Evolutionary conservation across 2,329 filamentous ascomycete species (phyloP).

Genomic region (Microdochium trichocladiopsis): DNA sequence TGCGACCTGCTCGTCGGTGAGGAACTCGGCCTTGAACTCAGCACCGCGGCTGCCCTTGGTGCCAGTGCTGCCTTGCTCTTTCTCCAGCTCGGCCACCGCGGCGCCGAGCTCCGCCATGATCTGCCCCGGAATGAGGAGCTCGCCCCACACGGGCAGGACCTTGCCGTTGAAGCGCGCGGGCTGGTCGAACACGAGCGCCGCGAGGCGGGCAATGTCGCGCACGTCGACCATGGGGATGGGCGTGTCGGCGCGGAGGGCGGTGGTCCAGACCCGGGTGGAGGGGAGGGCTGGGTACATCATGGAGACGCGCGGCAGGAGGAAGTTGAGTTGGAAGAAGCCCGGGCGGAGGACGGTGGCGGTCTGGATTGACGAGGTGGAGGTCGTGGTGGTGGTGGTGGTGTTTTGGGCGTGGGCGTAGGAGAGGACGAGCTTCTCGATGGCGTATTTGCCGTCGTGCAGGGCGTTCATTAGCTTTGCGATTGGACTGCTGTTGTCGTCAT

Average conservation of each 20-base stretch:
- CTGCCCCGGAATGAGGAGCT: constrained; percentile 1
- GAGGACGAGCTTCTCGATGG: too few species aligned
- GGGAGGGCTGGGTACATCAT: constrained; percentile 29
- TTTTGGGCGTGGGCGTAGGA: too few species aligned
- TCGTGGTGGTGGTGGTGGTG: too few species aligned
- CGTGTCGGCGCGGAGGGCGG: constrained; percentile 24
- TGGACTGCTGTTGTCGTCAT: neutral
- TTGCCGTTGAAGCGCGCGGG: constrained; percentile 6
- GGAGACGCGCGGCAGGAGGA: neutral
- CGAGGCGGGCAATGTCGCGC: constrained; percentile 38
- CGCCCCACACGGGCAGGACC: constrained; percentile 3
- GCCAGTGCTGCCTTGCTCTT: too few species aligned
- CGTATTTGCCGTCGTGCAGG: too few species aligned
- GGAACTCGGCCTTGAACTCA: constrained; percentile 1
- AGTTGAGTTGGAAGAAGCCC: neutral
- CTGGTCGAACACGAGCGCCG: constrained; percentile 9
- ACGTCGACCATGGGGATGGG: constrained; percentile 35
- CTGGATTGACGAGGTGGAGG: too few species aligned
- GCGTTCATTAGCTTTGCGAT: too few species aligned
- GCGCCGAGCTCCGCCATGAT: neutral
- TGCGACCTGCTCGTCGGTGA: constrained; percentile 4
- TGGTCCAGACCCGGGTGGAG: constrained; percentile 27
- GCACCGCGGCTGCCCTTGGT: neutral
- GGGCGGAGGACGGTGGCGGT: neutral
- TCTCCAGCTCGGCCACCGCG: neutral